Percentiles rank a stretch among this genome's conserved stretches.
Conservation (phyloP, 805 yeast species). For the Suhomyces tanzawaensis region DNA sequence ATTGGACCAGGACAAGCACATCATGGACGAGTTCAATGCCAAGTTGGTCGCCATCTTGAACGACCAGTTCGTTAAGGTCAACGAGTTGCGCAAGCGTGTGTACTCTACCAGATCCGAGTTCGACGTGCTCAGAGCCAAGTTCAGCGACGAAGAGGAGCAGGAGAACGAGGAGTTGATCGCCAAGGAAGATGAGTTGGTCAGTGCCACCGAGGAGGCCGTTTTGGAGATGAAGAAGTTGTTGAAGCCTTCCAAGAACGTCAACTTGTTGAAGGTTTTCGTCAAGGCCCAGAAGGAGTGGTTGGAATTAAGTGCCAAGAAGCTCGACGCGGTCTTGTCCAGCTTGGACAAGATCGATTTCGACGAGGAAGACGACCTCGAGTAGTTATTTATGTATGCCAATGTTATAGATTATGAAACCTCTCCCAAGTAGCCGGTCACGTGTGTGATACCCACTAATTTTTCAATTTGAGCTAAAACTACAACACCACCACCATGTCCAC, state of each 20-base stretch:
- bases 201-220: constrained; percentile 77
- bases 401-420: not conserved
- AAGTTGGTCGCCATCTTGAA: constrained; percentile 53
- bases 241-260: constrained; percentile 62
- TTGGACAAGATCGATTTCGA: constrained; percentile 34
- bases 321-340: constrained; percentile 26
- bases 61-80: constrained; percentile 59
- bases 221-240: constrained; percentile 71
- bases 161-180: constrained; percentile 52
- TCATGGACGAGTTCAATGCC: constrained; percentile 57
- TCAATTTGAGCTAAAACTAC: too few species aligned
- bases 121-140: constrained; percentile 64
- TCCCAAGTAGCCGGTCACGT: too few species aligned
- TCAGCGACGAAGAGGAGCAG: constrained; percentile 40
- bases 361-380: constrained; percentile 32
- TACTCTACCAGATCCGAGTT: constrained; percentile 68
- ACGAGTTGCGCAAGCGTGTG: constrained; percentile 62
- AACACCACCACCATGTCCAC: constrained; percentile 4
- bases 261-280: constrained; percentile 62
- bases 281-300: constrained; percentile 67
- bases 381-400: not conserved
- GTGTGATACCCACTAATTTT: too few species aligned
- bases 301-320: constrained; percentile 34
- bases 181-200: constrained; percentile 75
- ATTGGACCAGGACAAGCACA: constrained; percentile 64